Conservation (phyloP, 1,284 basidiomycete species). For the Ceratobasidium sp. region DNA sequence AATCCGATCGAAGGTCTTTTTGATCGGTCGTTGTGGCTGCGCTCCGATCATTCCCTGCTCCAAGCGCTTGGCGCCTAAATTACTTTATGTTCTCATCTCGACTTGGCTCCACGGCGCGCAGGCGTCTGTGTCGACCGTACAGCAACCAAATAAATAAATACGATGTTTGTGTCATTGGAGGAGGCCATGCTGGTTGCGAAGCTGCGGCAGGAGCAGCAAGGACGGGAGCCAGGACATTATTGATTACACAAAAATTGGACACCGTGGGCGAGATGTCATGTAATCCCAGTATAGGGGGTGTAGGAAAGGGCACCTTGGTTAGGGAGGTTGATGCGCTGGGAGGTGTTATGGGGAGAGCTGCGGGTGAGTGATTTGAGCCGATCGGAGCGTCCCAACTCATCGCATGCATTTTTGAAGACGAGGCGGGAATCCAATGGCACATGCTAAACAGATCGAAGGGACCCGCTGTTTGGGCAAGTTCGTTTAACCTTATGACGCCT, state of each 20-base stretch:
- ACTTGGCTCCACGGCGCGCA: not conserved
- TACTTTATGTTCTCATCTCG: slow-evolving; percentile 21
- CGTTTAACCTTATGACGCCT: not conserved
- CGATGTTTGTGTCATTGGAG: slow-evolving; percentile 84
- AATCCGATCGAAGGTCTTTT: slow-evolving; percentile 3
- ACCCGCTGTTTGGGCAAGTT: slow-evolving; percentile 81
- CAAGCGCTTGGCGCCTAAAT: slow-evolving; percentile 11
- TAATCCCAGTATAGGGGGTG: slow-evolving; percentile 88
- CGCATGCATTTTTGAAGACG: slow-evolving; percentile 62
- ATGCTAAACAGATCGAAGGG: slow-evolving; percentile 88
- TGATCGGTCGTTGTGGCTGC: no score
- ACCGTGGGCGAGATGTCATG: slow-evolving; percentile 91
- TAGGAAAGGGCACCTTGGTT: slow-evolving; percentile 90
- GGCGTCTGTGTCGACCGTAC: not conserved
- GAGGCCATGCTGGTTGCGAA: slow-evolving; percentile 91
- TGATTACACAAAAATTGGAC: slow-evolving; percentile 82
- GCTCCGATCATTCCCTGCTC: slow-evolving; percentile 12
- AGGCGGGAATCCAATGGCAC: slow-evolving; percentile 87
- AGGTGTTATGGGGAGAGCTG: slow-evolving; percentile 78
- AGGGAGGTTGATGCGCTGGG: slow-evolving; percentile 89
- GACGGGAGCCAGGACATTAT: slow-evolving; percentile 79
- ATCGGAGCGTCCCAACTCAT: not conserved
- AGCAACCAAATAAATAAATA: not conserved
- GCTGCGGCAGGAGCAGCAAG: slow-evolving; percentile 87
- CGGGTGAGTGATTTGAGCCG: slow-evolving; percentile 61